Evolutionary conservation across 345 rosid species (phyloP).

Genomic region (Rhodamnia argentea): DNA sequence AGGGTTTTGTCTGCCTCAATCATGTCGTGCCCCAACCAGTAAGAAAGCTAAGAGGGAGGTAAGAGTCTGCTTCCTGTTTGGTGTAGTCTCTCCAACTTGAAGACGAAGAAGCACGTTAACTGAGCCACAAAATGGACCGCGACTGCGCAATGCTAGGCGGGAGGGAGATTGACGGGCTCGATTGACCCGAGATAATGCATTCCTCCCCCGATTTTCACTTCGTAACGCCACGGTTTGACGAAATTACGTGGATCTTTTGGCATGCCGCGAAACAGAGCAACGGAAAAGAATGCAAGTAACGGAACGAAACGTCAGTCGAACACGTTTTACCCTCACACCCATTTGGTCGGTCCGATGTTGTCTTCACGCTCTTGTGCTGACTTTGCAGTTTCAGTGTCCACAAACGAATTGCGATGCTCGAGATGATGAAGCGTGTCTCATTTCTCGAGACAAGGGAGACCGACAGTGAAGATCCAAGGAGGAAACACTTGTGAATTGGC

Average conservation of each 20-base stretch:
- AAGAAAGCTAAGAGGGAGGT: neutral
- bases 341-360: neutral
- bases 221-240: too few species aligned
- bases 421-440: neutral
- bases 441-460: neutral
- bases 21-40: too few species aligned
- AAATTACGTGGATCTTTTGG: neutral
- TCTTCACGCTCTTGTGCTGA: neutral
- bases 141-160: neutral
- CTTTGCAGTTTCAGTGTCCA: neutral
- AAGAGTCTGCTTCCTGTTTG: neutral
- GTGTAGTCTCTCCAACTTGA: neutral
- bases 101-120: neutral
- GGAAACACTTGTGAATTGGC: neutral
- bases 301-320: neutral
- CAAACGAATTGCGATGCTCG: neutral
- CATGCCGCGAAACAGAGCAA: neutral
- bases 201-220: neutral
- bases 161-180: neutral
- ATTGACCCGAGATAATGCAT: neutral
- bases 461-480: neutral
- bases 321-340: neutral
- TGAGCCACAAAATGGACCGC: neutral
- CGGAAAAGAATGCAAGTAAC: neutral
- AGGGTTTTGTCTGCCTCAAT: neutral